Evolutionary conservation across 768 basidiomycete genomes (phyloP), one percentile per base, ranked within the genome.

Genomic region (Phlebiopsis gigantea): DNA sequence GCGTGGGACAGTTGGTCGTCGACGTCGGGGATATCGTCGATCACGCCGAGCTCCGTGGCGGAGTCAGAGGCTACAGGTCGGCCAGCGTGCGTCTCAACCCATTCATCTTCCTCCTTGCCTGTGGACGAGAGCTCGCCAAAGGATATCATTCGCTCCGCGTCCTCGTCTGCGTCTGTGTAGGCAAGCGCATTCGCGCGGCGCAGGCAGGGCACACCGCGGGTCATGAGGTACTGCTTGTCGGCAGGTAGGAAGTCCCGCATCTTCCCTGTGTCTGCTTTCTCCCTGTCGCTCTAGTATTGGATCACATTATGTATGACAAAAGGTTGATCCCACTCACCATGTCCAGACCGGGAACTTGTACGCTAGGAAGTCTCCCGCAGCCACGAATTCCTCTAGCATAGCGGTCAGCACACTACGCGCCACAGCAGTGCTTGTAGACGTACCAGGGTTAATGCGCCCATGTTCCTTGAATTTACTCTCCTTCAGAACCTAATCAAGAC

Each of bases 391-490:
- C 83, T 99, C 96, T 90, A 69, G 50, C n/a, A 31, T 26, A 21
- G 31, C 57, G 45, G 57, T 41, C 10, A 19, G 52, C 21, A 51
- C 47, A 50, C 59, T 66, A 57, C 60, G 63, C 19, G 31, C 44
- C 17, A 17, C 31, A 44, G 14, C 24, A 29, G 5, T 10, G n/a
- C 53, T 26, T 25, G 15, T 28, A 42, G 49, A 71, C 81, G 59
- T 55, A 93, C 92, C 93, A 59, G 93, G 94, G 17, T 90, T 97
- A 63, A 98, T 95, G 53, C 95, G 81, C 6, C 97, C 97, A 66
- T 96, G 92, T 72, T 99, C 97, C 71, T 96, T 98, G 80, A 99
- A 99, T 71, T 98, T 98, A 76, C 90, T 93, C 75, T 98, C 95
- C 68, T 87, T 92, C 62, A 98, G 82, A 22, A 99, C 94, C 93